phyloP scores from a whole-genome alignment of 225 moss, liverwort and hornwort genomes.

The Lunularia cruciata region DNA sequence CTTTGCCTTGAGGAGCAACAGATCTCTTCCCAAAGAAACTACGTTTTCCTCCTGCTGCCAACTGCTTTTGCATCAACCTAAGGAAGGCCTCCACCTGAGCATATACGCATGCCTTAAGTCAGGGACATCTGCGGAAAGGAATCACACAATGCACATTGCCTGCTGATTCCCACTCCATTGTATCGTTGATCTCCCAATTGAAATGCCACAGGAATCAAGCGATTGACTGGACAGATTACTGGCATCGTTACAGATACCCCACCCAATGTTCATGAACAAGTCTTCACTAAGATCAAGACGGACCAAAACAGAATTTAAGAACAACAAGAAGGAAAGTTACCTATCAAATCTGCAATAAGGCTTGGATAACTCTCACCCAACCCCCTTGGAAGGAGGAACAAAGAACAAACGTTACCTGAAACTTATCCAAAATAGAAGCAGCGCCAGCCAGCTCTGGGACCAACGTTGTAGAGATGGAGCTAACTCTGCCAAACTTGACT shows the following conservation, averaged over 20 bases:
- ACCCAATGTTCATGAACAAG: too few species aligned
- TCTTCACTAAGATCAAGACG: too few species aligned
- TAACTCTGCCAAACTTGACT: conserved; percentile 32
- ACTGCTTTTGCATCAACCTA: conserved; percentile 88
- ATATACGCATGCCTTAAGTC: background rate
- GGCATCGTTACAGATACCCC: too few species aligned
- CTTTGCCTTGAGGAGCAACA: conserved; percentile 74
- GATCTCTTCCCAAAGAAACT: conserved; percentile 90
- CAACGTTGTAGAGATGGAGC: conserved; percentile 50
- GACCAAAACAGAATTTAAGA: too few species aligned
- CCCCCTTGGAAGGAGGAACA: background rate
- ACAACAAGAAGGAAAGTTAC: too few species aligned
- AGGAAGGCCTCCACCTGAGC: conserved; percentile 87
- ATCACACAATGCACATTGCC: background rate
- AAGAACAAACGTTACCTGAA: conserved; percentile 52
- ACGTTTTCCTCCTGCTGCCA: conserved; percentile 82
- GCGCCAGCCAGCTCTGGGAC: conserved; percentile 70
- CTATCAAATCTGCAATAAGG: too few species aligned
- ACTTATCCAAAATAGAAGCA: conserved; percentile 73
- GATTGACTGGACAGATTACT: background rate
- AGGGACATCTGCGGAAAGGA: background rate
- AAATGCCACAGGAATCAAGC: background rate
- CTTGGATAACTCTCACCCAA: background rate
- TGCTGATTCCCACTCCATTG: background rate
- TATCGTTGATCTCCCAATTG: background rate